Evolutionary conservation across 129 eudicot species (phyloP), one percentile per base, ranked within the genome.

Genomic region (Tanacetum coccineum): DNA sequence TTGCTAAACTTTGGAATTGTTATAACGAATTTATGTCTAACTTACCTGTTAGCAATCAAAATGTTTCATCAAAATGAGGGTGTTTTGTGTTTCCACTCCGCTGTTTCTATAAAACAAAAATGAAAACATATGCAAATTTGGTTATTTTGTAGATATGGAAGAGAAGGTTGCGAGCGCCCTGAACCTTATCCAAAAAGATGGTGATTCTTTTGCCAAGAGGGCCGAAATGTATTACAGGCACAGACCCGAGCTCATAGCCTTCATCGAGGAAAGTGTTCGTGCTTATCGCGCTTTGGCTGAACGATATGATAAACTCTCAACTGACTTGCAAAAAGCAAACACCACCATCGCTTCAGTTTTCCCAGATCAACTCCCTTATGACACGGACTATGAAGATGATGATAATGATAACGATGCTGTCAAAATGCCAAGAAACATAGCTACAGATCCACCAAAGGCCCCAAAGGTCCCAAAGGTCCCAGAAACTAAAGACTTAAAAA

Each of bases 191-290:
- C 80, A 81, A 71, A 86, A 89, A 25, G 98, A 93, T 76, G 98
- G 98, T 4, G 98, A 93, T 60, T 88, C 98, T 11, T 93, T 93
- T 32, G 95, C 95, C 4, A 89, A 87, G 75, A 72, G 95, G 66
- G 98, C 98, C 7, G 98, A 93, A 70, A 93, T 93, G 98, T 93
- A 93, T 79, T 93, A 93, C 82, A 86, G 81, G 56, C 81, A 82
- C 50, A 74, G 98, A 66, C 98, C 98, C 20, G 96, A 88, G 72
- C 73, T 93, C 45, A 86, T 93, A 59, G 74, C 50, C 81, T 84
- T 83, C 55, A 93, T 88, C 0, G 98, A 93, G 32, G 98, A 93
- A 61, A 70, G 87, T 20, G 88, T 78, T 70, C 81, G 90, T 0
- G 87, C 90, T 48, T 93, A 76, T 45, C 80, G 87, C 64, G 91